Evolutionary conservation across 768 basidiomycete genomes (phyloP).

Genomic region (Rhodosporidiobolus odoratus): DNA sequence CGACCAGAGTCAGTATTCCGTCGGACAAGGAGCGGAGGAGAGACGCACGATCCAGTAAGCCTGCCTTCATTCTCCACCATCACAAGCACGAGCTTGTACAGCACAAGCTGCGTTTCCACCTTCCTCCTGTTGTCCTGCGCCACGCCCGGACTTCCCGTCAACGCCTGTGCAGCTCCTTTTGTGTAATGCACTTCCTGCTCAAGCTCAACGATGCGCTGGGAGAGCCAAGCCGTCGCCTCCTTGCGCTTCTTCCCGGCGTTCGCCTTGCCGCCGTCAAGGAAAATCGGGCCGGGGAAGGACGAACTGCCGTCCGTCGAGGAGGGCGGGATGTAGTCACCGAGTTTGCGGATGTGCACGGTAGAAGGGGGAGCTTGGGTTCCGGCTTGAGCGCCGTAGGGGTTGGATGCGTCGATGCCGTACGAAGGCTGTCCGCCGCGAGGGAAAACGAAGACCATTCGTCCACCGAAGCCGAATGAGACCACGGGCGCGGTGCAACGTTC

Average conservation of each 20-base stretch:
- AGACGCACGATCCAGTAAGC: slow-evolving; percentile 72
- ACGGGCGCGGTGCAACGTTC: slow-evolving; percentile 53
- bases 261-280: slow-evolving; percentile 59
- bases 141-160: slow-evolving; percentile 41
- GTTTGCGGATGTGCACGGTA: slow-evolving; percentile 59
- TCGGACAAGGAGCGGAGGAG: background rate
- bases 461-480: slow-evolving; percentile 89
- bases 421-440: slow-evolving; percentile 42
- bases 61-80: slow-evolving; percentile 87
- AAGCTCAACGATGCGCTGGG: slow-evolving; percentile 68
- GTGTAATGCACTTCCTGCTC: slow-evolving; percentile 70
- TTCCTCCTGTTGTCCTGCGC: slow-evolving; percentile 52
- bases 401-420: slow-evolving; percentile 55
- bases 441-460: slow-evolving; percentile 81
- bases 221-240: slow-evolving; percentile 75
- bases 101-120: slow-evolving; percentile 68
- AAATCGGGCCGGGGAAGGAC: slow-evolving; percentile 79
- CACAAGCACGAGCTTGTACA: slow-evolving; percentile 67
- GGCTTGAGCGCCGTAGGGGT: slow-evolving; percentile 60
- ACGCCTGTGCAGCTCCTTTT: slow-evolving; percentile 41
- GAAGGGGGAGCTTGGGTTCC: slow-evolving; percentile 52
- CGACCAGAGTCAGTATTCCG: background rate
- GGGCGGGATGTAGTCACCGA: slow-evolving; percentile 66
- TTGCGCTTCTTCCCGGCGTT: slow-evolving; percentile 68
- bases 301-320: slow-evolving; percentile 55